A percentile compares a stretch with the other conserved stretches of the same genome.
Evolutionary conservation across 371 early-diverging fungal species (phyloP).

Genomic region (Syncephalastrum monosporum): DNA sequence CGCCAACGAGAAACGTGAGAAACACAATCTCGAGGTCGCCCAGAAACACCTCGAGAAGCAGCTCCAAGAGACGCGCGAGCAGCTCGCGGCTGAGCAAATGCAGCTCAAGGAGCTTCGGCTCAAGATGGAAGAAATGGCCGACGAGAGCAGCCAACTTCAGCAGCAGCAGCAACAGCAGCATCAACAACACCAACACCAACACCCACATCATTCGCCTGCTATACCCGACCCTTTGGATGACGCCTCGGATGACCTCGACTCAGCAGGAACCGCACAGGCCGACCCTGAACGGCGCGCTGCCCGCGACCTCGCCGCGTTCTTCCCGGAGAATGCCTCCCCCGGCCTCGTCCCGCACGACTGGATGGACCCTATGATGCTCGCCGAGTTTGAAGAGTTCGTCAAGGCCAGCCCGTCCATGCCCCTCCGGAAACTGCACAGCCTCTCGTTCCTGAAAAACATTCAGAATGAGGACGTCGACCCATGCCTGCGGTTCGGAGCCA

Average conservation of each 20-base stretch:
- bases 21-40: constrained; percentile 58
- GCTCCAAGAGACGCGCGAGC: constrained; percentile 66
- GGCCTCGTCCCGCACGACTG: constrained; percentile 4
- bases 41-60: constrained; percentile 61
- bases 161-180: constrained; percentile 3
- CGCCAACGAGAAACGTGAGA: constrained; percentile 75
- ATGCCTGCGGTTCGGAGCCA: constrained; percentile 86
- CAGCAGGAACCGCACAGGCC: not conserved
- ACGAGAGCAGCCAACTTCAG: constrained; percentile 9
- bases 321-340: constrained; percentile 5
- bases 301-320: constrained; percentile 10
- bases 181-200: too few species aligned
- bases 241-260: not conserved
- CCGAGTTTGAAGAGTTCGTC: constrained; percentile 84
- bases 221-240: not conserved
- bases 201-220: not conserved
- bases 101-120: constrained; percentile 74
- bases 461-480: constrained; percentile 89
- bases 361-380: constrained; percentile 64
- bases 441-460: constrained; percentile 81
- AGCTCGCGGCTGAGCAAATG: constrained; percentile 71
- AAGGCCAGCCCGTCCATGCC: constrained; percentile 56
- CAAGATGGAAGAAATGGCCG: constrained; percentile 67
- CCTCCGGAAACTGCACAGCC: constrained; percentile 63
- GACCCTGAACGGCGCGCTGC: constrained; percentile 18